Conservation (phyloP, 768 basidiomycete genomes). For the Boletus tomentosulus region DNA sequence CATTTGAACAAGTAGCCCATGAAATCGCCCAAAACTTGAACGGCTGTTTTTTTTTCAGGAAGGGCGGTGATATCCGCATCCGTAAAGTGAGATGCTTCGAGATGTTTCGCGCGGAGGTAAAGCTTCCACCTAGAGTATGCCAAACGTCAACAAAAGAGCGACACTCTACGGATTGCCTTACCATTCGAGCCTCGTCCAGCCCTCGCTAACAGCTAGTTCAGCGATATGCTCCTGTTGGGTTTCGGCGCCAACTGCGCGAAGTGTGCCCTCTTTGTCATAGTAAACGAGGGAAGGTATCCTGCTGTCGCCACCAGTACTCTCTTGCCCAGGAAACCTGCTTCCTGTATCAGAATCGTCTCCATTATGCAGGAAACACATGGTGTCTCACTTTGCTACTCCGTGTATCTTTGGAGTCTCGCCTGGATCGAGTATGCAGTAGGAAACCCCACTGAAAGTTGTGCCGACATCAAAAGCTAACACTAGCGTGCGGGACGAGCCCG, state of each 20-base stretch:
- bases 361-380: not conserved
- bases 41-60: conserved; percentile 16
- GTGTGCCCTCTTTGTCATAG: conserved; percentile 39
- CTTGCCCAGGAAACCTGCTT: conserved; percentile 43
- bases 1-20: conserved; percentile 26
- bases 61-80: conserved; percentile 23
- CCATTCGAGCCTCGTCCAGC: conserved; percentile 39
- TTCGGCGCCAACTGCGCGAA: conserved; percentile 44
- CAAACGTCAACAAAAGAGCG: not conserved
- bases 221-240: conserved; percentile 32
- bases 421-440: conserved; percentile 35
- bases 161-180: conserved; percentile 5
- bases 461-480: conserved; percentile 27
- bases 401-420: conserved; percentile 30
- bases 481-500: conserved; percentile 37
- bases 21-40: conserved; percentile 25
- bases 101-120: conserved; percentile 31
- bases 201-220: conserved; percentile 36
- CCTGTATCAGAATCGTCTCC: not conserved
- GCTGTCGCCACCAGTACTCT: conserved; percentile 41
- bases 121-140: conserved; percentile 29
- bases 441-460: conserved; percentile 40
- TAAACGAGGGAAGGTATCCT: conserved; percentile 49
- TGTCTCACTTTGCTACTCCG: conserved; percentile 24
- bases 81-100: conserved; percentile 20